Evolutionary conservation across 345 rosid genomes (phyloP), one percentile per base, ranked within the genome.

Genomic region (Syzygium grande): DNA sequence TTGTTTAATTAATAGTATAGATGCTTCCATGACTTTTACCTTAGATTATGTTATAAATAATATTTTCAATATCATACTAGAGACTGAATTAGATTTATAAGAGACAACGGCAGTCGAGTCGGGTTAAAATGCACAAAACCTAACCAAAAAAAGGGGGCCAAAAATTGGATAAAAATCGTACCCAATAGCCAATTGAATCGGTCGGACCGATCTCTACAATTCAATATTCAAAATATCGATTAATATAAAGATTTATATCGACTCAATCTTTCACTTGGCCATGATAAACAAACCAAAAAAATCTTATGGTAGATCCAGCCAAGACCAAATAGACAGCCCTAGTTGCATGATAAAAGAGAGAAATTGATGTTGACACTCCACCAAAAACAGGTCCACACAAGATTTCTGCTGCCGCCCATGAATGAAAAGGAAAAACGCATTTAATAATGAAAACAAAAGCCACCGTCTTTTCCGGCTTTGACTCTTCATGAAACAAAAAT

Each of bases 121-220:
- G 0, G 9, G 5, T 1, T 2, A n/a, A 1, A 13, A 13, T 0
- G 1, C 19, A 13, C 38, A 6, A 61, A 61, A 61, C 34, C 73
- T 61, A 43, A 43, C 7, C 1, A 5, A 5, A 43, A 43, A 43
- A 43, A 43, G 46, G 46, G 7, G 46, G 46, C 46, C 46, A 43
- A 43, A 43, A 43, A 43, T 43, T 43, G 46, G 54, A 52, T 52
- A 61, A 2, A 61, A 61, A 61, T 13, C 68, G 7, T 8, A 3
- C 13, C 2, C 17, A 12, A 27, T 12, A 12, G 3, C 6, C 6
- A 61, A 61, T 61, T n/a, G 73, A 61, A 6, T 43, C 46, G 1
- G 46, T 43, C 30, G n/a, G n/a, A 68, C 23, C 3, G 6, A 4
- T 0, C 46, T 43, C 23, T 10, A 2, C 4, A 68, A 30, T 30